These are phyloP conservation scores for Asparagopsis taxiformis DNA, from an alignment of 31 red algal genomes.

Conservation along the genomic window DNA sequence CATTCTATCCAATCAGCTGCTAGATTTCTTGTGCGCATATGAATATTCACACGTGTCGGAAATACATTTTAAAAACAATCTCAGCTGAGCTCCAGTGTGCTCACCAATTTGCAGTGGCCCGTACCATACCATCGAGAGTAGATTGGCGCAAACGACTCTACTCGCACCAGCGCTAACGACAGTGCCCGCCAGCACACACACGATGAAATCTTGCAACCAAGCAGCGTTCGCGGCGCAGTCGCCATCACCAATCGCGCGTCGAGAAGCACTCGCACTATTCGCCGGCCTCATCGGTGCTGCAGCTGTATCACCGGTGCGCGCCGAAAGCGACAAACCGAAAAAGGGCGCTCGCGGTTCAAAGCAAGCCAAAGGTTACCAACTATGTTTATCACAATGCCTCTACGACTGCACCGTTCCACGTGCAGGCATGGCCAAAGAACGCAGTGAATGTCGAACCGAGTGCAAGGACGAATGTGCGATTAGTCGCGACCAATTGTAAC, in stretches of 20 bases:
- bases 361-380: slow-evolving; percentile 73
- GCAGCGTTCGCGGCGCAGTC: slow-evolving; percentile 10
- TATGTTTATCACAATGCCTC: slow-evolving; percentile 73
- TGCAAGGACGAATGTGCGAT: slow-evolving; percentile 68
- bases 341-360: slow-evolving; percentile 59
- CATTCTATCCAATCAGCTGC: too few species aligned
- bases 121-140: too few species aligned
- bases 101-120: too few species aligned
- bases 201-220: too few species aligned
- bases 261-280: slow-evolving; percentile 23
- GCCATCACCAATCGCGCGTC: slow-evolving; percentile 19
- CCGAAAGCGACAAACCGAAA: slow-evolving; percentile 45
- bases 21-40: too few species aligned
- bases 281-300: slow-evolving; percentile 16
- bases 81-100: too few species aligned
- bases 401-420: slow-evolving; percentile 67
- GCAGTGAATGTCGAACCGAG: slow-evolving; percentile 28
- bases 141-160: too few species aligned
- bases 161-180: too few species aligned
- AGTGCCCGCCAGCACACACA: too few species aligned
- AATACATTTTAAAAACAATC: too few species aligned
- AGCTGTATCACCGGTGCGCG: slow-evolving; percentile 18
- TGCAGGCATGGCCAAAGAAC: slow-evolving; percentile 49
- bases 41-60: too few species aligned
- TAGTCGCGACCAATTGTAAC: slow-evolving; percentile 54